Evolutionary conservation across 2,329 filamentous ascomycete species (phyloP).

Genomic region (Apiospora saccharicola): DNA sequence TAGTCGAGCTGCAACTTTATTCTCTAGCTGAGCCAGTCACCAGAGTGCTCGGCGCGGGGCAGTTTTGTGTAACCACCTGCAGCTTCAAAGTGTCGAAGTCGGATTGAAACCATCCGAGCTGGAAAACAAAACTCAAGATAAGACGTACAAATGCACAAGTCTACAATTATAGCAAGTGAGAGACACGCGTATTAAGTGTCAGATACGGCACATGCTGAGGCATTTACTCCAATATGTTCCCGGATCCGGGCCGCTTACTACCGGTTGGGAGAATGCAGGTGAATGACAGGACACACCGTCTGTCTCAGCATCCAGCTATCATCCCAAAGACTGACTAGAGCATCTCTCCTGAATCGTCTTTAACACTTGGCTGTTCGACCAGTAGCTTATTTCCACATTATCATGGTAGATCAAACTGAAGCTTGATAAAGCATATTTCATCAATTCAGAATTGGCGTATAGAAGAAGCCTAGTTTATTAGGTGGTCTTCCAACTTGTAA

Average conservation of each 20-base stretch:
- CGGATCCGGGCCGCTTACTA: background rate
- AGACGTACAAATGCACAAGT: background rate
- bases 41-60: constrained; percentile 16
- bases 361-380: no score
- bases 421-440: background rate
- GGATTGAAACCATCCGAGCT: background rate
- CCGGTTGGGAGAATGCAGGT: constrained; percentile 8
- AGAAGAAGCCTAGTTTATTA: background rate
- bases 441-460: background rate
- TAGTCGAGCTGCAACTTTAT: constrained; percentile 19
- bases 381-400: background rate
- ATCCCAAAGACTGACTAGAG: constrained; percentile 6
- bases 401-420: background rate
- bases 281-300: constrained; percentile 11
- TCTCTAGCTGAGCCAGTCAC: constrained; percentile 6
- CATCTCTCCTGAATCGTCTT: background rate
- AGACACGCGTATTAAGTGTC: background rate
- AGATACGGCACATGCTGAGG: constrained; percentile 5
- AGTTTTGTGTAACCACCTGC: background rate
- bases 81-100: background rate
- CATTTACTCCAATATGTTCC: background rate
- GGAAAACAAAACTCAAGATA: background rate
- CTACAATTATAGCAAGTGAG: background rate
- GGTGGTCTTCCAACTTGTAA: background rate
- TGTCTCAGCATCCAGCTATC: constrained; percentile 3